Evolutionary conservation across 129 eudicot species (phyloP), one percentile per base, ranked within the genome.

Genomic region (Flaveria robusta): DNA sequence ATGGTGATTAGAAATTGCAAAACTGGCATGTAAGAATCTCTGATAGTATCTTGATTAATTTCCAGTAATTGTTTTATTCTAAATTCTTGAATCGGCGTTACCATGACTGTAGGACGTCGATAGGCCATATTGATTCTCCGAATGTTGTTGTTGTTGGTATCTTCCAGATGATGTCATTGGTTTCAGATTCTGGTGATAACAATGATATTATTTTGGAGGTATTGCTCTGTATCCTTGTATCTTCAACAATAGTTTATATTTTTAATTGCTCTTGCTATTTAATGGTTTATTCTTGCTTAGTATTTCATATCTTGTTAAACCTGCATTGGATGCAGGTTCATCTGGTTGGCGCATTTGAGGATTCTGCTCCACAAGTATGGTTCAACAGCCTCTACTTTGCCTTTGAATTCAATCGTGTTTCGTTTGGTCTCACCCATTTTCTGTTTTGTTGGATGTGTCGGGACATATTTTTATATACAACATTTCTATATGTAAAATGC

Each of bases 41-140:
- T 45, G 34, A 24, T 43, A 19, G 63, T 9, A 37, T 70, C 41
- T 51, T 70, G 7, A 64, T 24, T 59, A 29, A 27, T n/a, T 31
- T 60, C 49, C 16, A 20, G 72, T 19, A 27, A 23, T 49, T 31
- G 27, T 77, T 63, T 6, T 63, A 27, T 80, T 82, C 67, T 29
- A 12, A 50, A 66, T 54, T 47, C 62, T 42, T 84, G 6, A 37
- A 20, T 9, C 26, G 0, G 59, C 50, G 66, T 63, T 77, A 10
- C 23, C 24, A 39, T 84, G 71, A 58, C 68, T 79, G 70, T 87
- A 94, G 98, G 90, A 81, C 86, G 55, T 88, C 93, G 46, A 72
- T 91, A 56, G 96, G 87, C 55, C 98, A 94, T 80, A 69, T 94
- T 93, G 98, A 94, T 87, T 81, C 86, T 49, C 97, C 92, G 11